phyloP scores from a whole-genome alignment of 2,329 filamentous ascomycete genomes.

The Blastomyces percursus region DNA sequence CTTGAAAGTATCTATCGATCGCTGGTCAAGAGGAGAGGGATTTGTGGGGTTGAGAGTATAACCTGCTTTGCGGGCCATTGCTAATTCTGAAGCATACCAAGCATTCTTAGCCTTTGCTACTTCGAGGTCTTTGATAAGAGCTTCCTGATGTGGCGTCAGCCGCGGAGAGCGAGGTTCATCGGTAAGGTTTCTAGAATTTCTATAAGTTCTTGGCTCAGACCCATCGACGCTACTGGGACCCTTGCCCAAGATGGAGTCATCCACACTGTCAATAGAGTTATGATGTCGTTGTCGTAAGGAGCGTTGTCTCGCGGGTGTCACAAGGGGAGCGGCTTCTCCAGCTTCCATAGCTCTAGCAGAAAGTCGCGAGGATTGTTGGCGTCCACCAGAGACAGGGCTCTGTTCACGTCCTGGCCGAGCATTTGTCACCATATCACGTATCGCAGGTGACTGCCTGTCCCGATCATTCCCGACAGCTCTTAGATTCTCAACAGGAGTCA shows the following conservation, averaged over 20 bases:
- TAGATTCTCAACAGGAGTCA: slow-evolving; percentile 33
- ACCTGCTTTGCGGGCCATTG: slow-evolving; percentile 79
- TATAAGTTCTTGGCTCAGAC: slow-evolving; percentile 29
- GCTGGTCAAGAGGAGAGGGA: slow-evolving; percentile 57
- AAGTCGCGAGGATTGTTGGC: slow-evolving; percentile 35
- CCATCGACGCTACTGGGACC: slow-evolving; percentile 29
- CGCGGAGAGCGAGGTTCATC: slow-evolving; percentile 38
- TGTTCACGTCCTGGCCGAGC: slow-evolving; percentile 32
- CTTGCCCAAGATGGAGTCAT: slow-evolving; percentile 43
- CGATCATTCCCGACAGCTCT: slow-evolving; percentile 37
- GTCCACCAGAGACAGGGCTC: slow-evolving; percentile 47
- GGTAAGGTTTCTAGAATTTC: slow-evolving; percentile 31
- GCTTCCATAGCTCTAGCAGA: slow-evolving; percentile 37
- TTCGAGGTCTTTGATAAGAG: slow-evolving; percentile 77
- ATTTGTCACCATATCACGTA: slow-evolving; percentile 33
- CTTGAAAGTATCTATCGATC: slow-evolving; percentile 65
- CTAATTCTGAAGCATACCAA: slow-evolving; percentile 93
- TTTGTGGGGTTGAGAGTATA: slow-evolving; percentile 53
- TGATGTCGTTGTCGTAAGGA: slow-evolving; percentile 52
- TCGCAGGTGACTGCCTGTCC: slow-evolving; percentile 39
- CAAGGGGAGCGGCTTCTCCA: slow-evolving; percentile 35
- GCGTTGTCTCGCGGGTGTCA: slow-evolving; percentile 37
- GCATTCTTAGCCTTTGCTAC: slow-evolving; percentile 75
- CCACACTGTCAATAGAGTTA: slow-evolving; percentile 57
- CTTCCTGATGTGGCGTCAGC: slow-evolving; percentile 42